Evolutionary conservation across 2,329 filamentous ascomycete genomes (phyloP), one percentile per base, ranked within the genome.

Genomic region (Hortaea werneckii): DNA sequence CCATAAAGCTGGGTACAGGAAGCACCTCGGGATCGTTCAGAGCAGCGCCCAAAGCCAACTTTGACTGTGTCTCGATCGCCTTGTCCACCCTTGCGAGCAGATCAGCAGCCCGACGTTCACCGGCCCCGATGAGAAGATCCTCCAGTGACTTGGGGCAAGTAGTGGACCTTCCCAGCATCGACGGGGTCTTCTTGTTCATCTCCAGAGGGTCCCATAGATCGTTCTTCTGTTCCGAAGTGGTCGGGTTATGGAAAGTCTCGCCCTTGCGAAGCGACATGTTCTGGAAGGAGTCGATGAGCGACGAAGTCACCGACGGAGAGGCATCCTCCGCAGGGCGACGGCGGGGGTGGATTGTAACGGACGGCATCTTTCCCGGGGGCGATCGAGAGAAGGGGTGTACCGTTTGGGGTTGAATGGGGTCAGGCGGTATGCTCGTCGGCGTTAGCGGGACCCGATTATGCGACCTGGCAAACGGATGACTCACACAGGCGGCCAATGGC

Each of bases 121-220:
- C 67, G 43, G 67, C 57, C 43, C 70, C 68, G 46, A 69, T 61
- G 46, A 74, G 60, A 37, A 74, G 64, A 45, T 71, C 67, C 56
- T 73, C 70, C 13, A 74, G 65, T 44, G 65, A 63, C 58, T 73
- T 67, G 20, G 69, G 66, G 53, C 65, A 70, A 48, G 71, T 74
- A 5, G 68, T 64, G n/a, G 71, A 73, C 41, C 71, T 70, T 46
- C 62, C 61, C 39, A 68, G 66, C 65, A 71, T 67, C 55, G 63
- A 67, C 45, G 58, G 64, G n/a, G 56, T 47, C 11, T 49, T 41
- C 29, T 53, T 41, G 35, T 43, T 50, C 13, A 50, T 47, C 44
- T 58, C 58, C n/a, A 65, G 56, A 20, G 62, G 62, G 50, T 65
- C 60, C 57, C 61, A 64, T 39, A 65, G 53, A 40, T 58, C 57